Percentiles rank a stretch among this genome's conserved stretches.
Conservation (phyloP, 2,329 filamentous ascomycete species). For the Pseudodiploospora longispora region DNA sequence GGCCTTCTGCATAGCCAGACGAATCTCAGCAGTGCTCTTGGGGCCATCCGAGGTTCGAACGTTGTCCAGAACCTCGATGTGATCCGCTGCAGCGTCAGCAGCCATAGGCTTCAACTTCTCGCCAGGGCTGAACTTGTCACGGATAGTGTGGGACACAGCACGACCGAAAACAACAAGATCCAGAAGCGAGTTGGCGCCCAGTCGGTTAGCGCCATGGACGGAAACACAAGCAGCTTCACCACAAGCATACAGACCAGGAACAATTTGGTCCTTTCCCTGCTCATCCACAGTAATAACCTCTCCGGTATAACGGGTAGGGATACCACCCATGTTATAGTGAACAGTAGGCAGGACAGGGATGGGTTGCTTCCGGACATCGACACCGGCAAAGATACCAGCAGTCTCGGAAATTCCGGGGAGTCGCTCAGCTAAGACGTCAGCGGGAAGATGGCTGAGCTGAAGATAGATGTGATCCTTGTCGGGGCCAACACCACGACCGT, state of each 20-base stretch:
- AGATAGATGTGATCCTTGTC: slow-evolving; percentile 99
- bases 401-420: slow-evolving; percentile 98
- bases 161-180: slow-evolving; percentile 97
- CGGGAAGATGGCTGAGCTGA: slow-evolving; percentile 88
- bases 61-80: slow-evolving; percentile 78
- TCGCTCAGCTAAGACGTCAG: slow-evolving; percentile 89
- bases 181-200: slow-evolving; percentile 95
- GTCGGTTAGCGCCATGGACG: slow-evolving; percentile 94
- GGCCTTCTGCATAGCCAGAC: slow-evolving; percentile 90
- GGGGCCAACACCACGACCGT: slow-evolving; percentile 90
- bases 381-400: slow-evolving; percentile 91
- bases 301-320: slow-evolving; percentile 93
- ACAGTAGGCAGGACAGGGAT: slow-evolving; percentile 95
- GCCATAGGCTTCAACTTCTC: slow-evolving; percentile 69
- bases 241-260: slow-evolving; percentile 90
- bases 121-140: slow-evolving; percentile 84
- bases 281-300: slow-evolving; percentile 88
- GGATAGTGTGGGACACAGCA: slow-evolving; percentile 94
- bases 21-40: slow-evolving; percentile 81
- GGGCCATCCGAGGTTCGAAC: slow-evolving; percentile 76
- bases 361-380: slow-evolving; percentile 94
- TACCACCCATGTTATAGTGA: slow-evolving; percentile 99
- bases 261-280: slow-evolving; percentile 81
- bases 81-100: slow-evolving; percentile 80
- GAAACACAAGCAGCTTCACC: slow-evolving; percentile 97